These are phyloP conservation scores for Xylaria hypoxylon DNA, from an alignment of 2,329 filamentous ascomycete species.

Conservation along the genomic window DNA sequence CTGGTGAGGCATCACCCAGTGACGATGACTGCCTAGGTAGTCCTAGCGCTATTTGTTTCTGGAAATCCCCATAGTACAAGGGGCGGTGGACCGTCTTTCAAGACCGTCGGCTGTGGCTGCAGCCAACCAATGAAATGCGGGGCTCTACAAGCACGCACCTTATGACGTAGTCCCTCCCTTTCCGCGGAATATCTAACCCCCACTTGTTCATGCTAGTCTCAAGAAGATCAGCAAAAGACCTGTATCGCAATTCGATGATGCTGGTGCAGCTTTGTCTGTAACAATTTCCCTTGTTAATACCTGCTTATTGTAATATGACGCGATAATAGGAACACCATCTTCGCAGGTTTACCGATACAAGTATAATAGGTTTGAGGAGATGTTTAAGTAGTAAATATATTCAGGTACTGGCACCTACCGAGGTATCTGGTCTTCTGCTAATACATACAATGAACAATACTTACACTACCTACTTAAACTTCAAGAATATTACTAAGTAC, in stretches of 20 bases:
- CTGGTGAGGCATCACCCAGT: constrained; percentile 9
- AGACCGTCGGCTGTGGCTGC: neutral
- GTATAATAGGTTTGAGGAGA: no score
- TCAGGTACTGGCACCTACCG: no score
- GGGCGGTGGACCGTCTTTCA: constrained; percentile 1
- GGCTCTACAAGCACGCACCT: neutral
- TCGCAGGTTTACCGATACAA: no score
- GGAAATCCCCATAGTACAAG: constrained; percentile 20
- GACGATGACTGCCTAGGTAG: neutral
- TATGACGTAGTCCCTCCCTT: constrained; percentile 27
- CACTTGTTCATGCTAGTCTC: constrained; percentile 15
- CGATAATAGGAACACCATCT: no score
- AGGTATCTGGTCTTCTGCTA: no score
- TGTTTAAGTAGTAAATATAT: no score
- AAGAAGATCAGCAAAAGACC: neutral
- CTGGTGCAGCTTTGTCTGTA: neutral
- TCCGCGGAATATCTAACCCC: neutral
- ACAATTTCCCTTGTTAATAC: no score
- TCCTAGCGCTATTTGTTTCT: constrained; percentile 31
- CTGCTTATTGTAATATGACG: no score
- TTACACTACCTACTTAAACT: no score
- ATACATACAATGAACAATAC: no score
- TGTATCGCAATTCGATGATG: neutral
- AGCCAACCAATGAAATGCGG: constrained; percentile 21
- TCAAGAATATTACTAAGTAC: no score